Base-by-base conservation (phyloP, 108 stramenopile genomes). In the Nitzschia inconspicua region DNA sequence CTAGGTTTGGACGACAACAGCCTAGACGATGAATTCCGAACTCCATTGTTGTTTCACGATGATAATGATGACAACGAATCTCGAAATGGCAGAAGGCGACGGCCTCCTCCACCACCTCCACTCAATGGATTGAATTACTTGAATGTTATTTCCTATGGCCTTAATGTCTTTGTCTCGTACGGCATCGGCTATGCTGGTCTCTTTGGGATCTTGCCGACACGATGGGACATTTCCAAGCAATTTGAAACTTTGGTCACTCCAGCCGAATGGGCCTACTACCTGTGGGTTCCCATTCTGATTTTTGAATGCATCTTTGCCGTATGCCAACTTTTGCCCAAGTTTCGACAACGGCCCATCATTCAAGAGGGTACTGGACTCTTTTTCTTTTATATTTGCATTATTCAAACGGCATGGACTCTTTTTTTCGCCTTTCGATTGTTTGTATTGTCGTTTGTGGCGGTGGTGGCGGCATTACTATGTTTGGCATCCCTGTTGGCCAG, bases 221-320 rank as follows among this genome's bases (percentile, higher is more conserved):
- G 74, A 51, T 65, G 57, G 64, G 72, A 68, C n/a, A 71, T 77
- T 13, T 63, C 42, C 24, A 42, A 47, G 26, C 39, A 65, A 29
- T 62, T 63, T 44, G 57, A 73, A 75, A 79, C 82, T 0, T 65
- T 84, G 9, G 68, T 84, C 11, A 84, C 78, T 3, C 82, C 82
- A 2, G 71, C 74, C 18, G 22, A 54, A 22, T 84, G 73, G 60
- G 73, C 82, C 4, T 66, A 67, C 29, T 65, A 54, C 24, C 53
- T 84, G 4, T 84, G 82, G 82, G 67, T 49, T 16, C 77, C 77
- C 0, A 76, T 84, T 23, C 35, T 78, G 10, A 47, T 48, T 7
- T 66, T 65, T 55, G 78, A 84, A 44, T 63, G 52, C 18, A 23
- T 79, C 40, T 84, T 84, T 63, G 74, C 67, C 11, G 52, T 64